phyloP scores from a whole-genome alignment of 2,329 filamentous ascomycete genomes.

The Lasiodiplodia gonubiensis region DNA sequence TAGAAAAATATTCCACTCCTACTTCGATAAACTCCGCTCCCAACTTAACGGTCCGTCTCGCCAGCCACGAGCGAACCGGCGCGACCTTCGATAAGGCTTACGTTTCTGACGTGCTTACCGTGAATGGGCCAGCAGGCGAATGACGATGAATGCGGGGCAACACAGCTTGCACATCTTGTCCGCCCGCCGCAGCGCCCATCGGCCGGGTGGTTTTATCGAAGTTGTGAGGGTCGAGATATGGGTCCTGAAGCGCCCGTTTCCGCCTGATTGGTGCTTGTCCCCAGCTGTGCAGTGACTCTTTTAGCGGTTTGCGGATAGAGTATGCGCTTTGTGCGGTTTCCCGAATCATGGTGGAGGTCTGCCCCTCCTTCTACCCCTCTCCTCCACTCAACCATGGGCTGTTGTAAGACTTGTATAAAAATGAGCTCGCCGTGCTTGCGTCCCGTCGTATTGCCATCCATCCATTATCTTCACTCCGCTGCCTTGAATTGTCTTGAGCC shows the following conservation, averaged over 20 bases:
- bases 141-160: conserved; percentile 11
- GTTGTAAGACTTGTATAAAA: no score
- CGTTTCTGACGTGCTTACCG: not conserved
- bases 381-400: not conserved
- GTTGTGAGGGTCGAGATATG: not conserved
- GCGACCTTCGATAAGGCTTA: not conserved
- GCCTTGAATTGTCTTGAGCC: no score
- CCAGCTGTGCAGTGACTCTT: not conserved
- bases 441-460: no score
- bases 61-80: no score
- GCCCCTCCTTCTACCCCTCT: not conserved
- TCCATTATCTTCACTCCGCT: no score
- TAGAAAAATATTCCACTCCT: conserved; percentile 20
- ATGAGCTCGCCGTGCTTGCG: no score
- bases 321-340: not conserved
- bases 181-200: not conserved
- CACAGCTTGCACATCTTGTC: not conserved
- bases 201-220: not conserved
- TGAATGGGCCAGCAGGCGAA: not conserved
- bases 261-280: not conserved
- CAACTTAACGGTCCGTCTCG: not conserved
- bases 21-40: not conserved
- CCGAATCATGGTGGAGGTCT: not conserved
- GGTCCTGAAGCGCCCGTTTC: not conserved
- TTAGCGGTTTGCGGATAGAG: conserved; percentile 22